phyloP scores from a whole-genome alignment of 768 basidiomycete genomes.

The Guyanaporus albipodus region DNA sequence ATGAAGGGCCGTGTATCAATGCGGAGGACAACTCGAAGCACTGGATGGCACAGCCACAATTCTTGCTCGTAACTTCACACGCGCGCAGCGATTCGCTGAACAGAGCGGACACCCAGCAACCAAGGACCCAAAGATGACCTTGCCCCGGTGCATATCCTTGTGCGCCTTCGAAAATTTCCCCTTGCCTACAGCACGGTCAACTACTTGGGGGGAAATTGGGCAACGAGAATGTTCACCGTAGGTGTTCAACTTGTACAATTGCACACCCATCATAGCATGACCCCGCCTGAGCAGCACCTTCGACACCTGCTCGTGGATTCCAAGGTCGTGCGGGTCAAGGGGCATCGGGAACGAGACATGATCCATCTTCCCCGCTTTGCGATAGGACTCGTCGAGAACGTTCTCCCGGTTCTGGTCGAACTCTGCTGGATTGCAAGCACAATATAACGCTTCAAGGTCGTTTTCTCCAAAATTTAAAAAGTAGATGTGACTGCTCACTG shows the following conservation, averaged over 20 bases:
- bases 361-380: constrained; percentile 48
- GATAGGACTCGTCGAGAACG: constrained; percentile 16
- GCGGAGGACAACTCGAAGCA: constrained; percentile 1
- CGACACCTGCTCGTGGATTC: not conserved
- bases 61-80: too few species aligned
- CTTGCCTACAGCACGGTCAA: not conserved
- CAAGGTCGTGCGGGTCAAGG: constrained; percentile 1
- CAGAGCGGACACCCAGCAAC: too few species aligned
- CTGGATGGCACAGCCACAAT: too few species aligned
- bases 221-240: constrained; percentile 32
- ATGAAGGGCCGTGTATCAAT: too few species aligned
- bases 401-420: constrained; percentile 3
- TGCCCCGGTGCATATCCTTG: constrained; percentile 32
- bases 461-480: too few species aligned
- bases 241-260: constrained; percentile 47
- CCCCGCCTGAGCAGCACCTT: constrained; percentile 2
- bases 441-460: not conserved
- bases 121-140: constrained; percentile 49
- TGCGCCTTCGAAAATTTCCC: constrained; percentile 11
- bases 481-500: too few species aligned
- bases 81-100: too few species aligned
- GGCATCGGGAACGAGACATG: constrained; percentile 27
- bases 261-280: constrained; percentile 5
- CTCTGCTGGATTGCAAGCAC: constrained; percentile 5
- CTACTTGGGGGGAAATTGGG: not conserved